phyloP scores from a whole-genome alignment of 345 rosid species.

The Ceriops decandra region DNA sequence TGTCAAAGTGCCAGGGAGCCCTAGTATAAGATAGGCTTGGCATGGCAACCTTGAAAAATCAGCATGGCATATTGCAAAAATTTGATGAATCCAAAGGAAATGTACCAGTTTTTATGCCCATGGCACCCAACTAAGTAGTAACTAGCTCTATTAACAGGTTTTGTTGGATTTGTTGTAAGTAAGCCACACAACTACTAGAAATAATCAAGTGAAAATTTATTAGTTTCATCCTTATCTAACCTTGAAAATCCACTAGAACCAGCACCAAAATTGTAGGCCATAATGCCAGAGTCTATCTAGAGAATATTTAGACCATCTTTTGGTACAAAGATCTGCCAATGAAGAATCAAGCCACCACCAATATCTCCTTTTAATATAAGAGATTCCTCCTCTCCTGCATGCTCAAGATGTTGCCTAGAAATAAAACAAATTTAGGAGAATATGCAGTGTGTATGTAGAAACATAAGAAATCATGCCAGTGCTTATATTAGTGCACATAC shows the following conservation, averaged over 20 bases:
- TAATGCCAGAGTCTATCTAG: constrained; percentile 55
- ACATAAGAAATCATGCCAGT: not conserved
- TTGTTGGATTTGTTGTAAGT: not conserved
- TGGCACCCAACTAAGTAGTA: not conserved
- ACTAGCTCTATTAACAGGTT: not conserved
- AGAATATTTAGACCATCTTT: constrained; percentile 45
- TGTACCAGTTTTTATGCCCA: not conserved
- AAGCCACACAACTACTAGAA: too few relatives aligned
- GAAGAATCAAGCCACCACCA: constrained; percentile 77
- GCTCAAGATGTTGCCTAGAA: constrained; percentile 67
- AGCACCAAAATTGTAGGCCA: constrained; percentile 76
- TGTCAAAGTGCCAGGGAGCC: not conserved
- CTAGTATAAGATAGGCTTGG: too few relatives aligned
- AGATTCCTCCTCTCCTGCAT: constrained; percentile 72
- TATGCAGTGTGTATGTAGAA: not conserved
- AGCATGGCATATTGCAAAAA: too few relatives aligned
- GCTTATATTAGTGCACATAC: not conserved
- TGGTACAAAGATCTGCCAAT: constrained; percentile 44
- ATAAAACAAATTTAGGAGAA: constrained; percentile 5
- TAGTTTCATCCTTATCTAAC: constrained; percentile 24
- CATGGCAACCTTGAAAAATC: too few relatives aligned
- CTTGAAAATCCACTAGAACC: constrained; percentile 95
- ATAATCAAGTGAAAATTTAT: not conserved
- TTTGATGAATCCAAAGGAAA: not conserved
- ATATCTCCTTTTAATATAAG: constrained; percentile 62